Base-by-base conservation (phyloP, 768 basidiomycete species). In the Mycena galericulata region DNA sequence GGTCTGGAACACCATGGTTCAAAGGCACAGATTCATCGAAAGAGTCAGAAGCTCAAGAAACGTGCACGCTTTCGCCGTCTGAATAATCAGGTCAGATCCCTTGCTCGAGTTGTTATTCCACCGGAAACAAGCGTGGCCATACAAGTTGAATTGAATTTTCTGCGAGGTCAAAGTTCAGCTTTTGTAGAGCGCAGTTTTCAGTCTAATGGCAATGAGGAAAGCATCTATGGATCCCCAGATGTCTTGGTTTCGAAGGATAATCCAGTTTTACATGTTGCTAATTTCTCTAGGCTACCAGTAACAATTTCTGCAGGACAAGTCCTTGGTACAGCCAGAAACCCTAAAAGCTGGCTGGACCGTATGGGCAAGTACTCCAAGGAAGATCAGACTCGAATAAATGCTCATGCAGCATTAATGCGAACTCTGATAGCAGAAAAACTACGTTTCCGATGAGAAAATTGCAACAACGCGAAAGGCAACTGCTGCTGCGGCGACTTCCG, bases 171-270 rank as follows among this genome's bases (percentile, higher is more conserved):
- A 34, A 24, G 34, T 54, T 30, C 20, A 4, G 51, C 72, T 1
- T 67, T 70, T 20, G 65, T 73, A 1, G 72, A 75, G 55, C 27
- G 70, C 12, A 17, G 41, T 7, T 49, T 75, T 24, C 24, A 14
- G 1, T 30, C 26, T 0, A 47, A 62, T 26, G 65, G 57, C 29
- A 49, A 65, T 27, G 24, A 34, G 12, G 60, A 65, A 1, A 59
- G 53, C 0, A 2, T 60, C 3, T 65, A 67, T 36, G 74, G 59
- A 0, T 50, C 59, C 20, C 24, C 69, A 3, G 75, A 75, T 22
- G 55, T 65, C 1, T 40, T 75, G 6, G 61, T 75, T 1, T 10
- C 45, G 11, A 14, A 15, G 8, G 26, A 69, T 0, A n/a, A 49
- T n/a, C 55, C 55, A 4, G 10, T 40, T 20, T 22, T 57, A n/a